Conservation (phyloP, 306 rosid genomes). For the Sphenostylis stenocarpa region DNA sequence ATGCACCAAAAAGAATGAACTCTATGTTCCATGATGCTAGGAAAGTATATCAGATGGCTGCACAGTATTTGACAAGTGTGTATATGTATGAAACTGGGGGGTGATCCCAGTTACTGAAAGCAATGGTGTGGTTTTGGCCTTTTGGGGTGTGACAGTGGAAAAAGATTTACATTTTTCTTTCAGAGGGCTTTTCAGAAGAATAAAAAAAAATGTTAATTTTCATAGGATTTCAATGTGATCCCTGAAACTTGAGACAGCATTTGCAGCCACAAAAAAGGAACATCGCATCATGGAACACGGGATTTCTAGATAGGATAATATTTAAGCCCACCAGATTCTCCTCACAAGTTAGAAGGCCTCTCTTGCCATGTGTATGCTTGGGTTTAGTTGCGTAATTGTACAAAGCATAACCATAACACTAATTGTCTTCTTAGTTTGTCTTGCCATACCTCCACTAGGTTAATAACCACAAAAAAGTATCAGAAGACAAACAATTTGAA, state of each 20-base stretch:
- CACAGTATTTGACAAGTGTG: neutral
- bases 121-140: neutral
- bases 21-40: neutral
- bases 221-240: constrained; percentile 51
- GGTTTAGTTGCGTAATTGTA: neutral
- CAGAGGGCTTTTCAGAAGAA: neutral
- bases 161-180: neutral
- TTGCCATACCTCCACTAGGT: constrained; percentile 48
- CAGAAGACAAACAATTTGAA: neutral
- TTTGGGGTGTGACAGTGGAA: constrained; percentile 27
- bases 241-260: constrained; percentile 51
- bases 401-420: neutral
- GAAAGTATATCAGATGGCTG: constrained; percentile 17
- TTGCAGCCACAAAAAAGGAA: constrained; percentile 34
- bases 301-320: constrained; percentile 83
- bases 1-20: constrained; percentile 27
- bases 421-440: constrained; percentile 32
- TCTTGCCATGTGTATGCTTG: constrained; percentile 40
- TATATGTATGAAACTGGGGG: neutral
- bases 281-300: constrained; percentile 39
- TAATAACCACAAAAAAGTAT: neutral
- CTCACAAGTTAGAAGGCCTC: constrained; percentile 27
- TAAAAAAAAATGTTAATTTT: neutral
- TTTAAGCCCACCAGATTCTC: constrained; percentile 40
- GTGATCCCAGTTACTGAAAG: constrained; percentile 10